A percentile compares a stretch with the other conserved stretches of the same genome.
These are phyloP conservation scores for Fomitopsis pulvina DNA, from an alignment of 768 basidiomycete genomes.

Conservation along the genomic window DNA sequence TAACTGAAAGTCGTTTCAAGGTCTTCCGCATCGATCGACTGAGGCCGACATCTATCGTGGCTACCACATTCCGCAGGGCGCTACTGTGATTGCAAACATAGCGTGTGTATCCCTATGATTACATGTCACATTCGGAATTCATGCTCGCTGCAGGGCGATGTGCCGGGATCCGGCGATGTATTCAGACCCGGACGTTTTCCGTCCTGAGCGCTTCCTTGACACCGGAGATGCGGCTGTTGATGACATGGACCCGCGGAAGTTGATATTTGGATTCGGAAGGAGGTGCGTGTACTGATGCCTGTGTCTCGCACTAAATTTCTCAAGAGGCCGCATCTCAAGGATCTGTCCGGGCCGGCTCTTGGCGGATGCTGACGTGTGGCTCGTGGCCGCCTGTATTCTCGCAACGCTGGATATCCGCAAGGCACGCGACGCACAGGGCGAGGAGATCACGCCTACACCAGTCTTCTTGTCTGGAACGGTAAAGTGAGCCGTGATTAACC, in stretches of 20 bases:
- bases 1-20: slow-evolving; percentile 9
- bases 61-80: slow-evolving; percentile 20
- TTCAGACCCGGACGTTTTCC: slow-evolving; percentile 12
- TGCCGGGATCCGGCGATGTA: slow-evolving; percentile 4
- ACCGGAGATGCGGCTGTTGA: background rate
- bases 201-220: slow-evolving; percentile 10
- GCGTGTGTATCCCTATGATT: slow-evolving; percentile 8
- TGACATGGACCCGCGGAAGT: slow-evolving; percentile 32
- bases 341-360: slow-evolving; percentile 51
- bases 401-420: slow-evolving; percentile 40
- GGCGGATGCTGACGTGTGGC: slow-evolving; percentile 41
- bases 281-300: slow-evolving; percentile 10
- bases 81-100: slow-evolving; percentile 18
- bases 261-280: slow-evolving; percentile 54
- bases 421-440: slow-evolving; percentile 33
- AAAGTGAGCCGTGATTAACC: slow-evolving; percentile 29
- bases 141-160: slow-evolving; percentile 4
- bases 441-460: slow-evolving; percentile 30
- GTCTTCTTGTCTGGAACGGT: slow-evolving; percentile 39
- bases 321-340: slow-evolving; percentile 18
- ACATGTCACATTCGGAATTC: background rate
- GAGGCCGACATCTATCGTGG: slow-evolving; percentile 23
- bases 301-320: background rate
- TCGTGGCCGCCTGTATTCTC: slow-evolving; percentile 38
- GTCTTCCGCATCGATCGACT: slow-evolving; percentile 15